Conservation (phyloP, 306 rosid genomes). For the Astragalus membranaceus region DNA sequence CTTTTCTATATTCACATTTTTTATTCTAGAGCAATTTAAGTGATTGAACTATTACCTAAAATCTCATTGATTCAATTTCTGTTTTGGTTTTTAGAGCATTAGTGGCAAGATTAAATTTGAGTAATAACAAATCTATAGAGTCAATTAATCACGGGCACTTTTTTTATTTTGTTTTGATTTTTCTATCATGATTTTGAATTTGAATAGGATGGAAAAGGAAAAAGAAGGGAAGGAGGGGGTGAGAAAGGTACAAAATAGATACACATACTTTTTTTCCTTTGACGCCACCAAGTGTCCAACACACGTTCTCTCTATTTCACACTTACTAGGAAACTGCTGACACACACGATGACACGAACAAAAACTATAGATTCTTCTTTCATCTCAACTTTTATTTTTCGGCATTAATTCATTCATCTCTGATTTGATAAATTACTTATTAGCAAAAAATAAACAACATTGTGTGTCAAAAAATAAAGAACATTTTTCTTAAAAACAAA, state of each 20-base stretch:
- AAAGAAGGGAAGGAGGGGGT: neutral
- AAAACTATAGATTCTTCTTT: neutral
- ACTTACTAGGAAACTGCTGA: conserved; percentile 17
- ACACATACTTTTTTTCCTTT: conserved; percentile 12
- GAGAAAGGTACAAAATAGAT: neutral
- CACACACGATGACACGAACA: neutral
- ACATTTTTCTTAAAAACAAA: no score
- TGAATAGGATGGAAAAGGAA: neutral
- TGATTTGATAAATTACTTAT: neutral
- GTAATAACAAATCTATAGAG: no score
- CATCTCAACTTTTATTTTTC: no score
- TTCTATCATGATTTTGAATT: neutral
- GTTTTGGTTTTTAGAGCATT: no score
- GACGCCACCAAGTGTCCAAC: conserved; percentile 33
- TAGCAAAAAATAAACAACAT: neutral
- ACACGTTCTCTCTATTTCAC: neutral
- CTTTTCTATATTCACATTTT: conserved; percentile 17
- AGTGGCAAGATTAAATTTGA: no score
- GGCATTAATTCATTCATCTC: neutral
- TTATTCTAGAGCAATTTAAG: no score
- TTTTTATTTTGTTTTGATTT: neutral
- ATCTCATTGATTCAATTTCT: no score
- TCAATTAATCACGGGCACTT: no score
- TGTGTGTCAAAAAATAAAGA: no score
- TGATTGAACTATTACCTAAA: no score